These are phyloP conservation scores for Salix udensis DNA, from an alignment of 345 rosid genomes.

Conservation along the genomic window DNA sequence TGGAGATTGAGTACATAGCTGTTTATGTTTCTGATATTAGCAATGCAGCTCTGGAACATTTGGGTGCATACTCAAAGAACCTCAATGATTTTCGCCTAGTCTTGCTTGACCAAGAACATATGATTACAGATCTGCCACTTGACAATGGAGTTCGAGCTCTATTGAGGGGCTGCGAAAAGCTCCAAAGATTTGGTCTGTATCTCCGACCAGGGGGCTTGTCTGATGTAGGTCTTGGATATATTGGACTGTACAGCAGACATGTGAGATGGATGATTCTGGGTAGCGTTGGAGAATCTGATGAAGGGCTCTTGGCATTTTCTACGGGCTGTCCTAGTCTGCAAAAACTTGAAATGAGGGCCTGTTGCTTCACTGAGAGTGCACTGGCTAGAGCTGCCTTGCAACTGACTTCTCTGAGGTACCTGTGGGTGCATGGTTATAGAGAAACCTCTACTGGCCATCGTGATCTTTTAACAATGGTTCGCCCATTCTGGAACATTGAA, in stretches of 20 bases:
- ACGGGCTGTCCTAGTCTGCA: conserved; percentile 81
- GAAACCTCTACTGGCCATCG: conserved; percentile 41
- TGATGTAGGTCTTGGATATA: conserved; percentile 71
- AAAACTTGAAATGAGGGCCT: conserved; percentile 91
- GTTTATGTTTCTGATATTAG: conserved; percentile 85
- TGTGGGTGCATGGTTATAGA: conserved; percentile 96
- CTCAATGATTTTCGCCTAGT: conserved; percentile 83
- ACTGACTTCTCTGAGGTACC: conserved; percentile 70
- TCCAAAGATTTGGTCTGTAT: conserved; percentile 75
- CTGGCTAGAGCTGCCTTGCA: conserved; percentile 59
- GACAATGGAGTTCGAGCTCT: conserved; percentile 85
- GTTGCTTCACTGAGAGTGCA: conserved; percentile 78
- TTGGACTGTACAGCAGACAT: conserved; percentile 67
- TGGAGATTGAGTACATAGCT: conserved; percentile 70
- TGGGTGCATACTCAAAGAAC: conserved; percentile 65
- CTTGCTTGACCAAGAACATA: conserved; percentile 69
- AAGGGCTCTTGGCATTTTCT: conserved; percentile 71
- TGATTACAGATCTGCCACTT: conserved; percentile 78
- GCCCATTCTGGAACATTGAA: conserved; percentile 97
- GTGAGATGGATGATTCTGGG: conserved; percentile 96
- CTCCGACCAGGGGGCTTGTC: conserved; percentile 80
- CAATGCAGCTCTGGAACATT: conserved; percentile 58
- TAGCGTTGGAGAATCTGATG: conserved; percentile 72
- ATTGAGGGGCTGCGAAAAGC: conserved; percentile 73
- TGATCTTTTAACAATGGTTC: conserved; percentile 68